Base-by-base conservation (phyloP, 352 stramenopile genomes). In the Pythium oligandrum region DNA sequence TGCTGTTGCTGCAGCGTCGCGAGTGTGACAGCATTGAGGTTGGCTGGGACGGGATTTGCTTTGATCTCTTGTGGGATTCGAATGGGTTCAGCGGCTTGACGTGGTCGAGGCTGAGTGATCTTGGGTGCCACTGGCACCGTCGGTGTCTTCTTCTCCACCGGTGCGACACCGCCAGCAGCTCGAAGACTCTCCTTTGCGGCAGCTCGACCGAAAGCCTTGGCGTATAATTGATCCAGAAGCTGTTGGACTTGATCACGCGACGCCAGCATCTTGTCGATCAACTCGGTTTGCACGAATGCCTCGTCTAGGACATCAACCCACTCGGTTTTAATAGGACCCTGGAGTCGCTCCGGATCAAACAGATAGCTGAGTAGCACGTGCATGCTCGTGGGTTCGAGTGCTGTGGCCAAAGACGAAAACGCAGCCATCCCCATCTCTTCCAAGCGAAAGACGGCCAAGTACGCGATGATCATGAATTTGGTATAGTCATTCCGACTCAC, bases 401-500 rank as follows among this genome's bases (percentile, higher is more conserved):
- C 63, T 5, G 63, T 55, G 0, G 88, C 71, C 12, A 97, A 70
- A 1, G 59, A 53, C 5, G 66, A 53, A 58, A 98, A 96, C 10
- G 74, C 64, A 4, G 59, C 8, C 0, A 75, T 63, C 0, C 88
- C 87, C 12, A 98, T 69, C 53, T 97, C 88, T 5, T 96, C 73
- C 1, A 97, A 68, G 3, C 89, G 80, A 57, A 97, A 98, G 30
- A 98, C 74, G 9, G 80, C 69, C 48, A 97, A 59, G 61, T 96
- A 97, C 7, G 72, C 71, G 26, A 98, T 62, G 51, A 97, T 88
- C 56, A 96, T 86, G 58, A 96, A 96, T 60, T 92, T 86, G 17
- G 85, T 96, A 62, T 96, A 96, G 63, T 97, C 89, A 10, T 73
- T 73, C 26, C 86, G 77, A 47, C 83, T 79, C 40, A 93, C 73